Conservation (phyloP, 768 basidiomycete genomes). For the Trametes cingulata region DNA sequence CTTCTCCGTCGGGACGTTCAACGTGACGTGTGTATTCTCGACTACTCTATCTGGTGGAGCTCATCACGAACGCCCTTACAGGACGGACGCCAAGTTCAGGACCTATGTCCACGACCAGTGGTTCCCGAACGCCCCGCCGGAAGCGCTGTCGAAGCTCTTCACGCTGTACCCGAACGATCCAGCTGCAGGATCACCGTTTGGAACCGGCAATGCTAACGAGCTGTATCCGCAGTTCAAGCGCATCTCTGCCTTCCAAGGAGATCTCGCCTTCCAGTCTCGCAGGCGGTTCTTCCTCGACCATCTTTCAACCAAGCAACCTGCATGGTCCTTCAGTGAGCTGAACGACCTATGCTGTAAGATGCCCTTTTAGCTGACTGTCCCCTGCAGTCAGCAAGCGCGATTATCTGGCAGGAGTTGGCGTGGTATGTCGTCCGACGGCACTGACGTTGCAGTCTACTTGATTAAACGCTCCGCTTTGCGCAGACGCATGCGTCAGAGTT, state of each 20-base stretch:
- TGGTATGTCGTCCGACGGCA: no score
- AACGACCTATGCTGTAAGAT: no score
- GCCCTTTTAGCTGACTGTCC: no score
- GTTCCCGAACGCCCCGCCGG: constrained; percentile 26
- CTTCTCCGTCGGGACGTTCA: constrained; percentile 29
- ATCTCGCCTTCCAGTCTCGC: constrained; percentile 50
- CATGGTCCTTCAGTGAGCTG: constrained; percentile 45
- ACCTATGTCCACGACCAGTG: constrained; percentile 24
- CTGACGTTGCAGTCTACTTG: no score
- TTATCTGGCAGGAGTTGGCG: no score
- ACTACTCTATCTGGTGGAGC: background rate
- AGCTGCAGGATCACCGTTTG: constrained; percentile 52
- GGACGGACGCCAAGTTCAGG: constrained; percentile 23
- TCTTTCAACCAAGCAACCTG: constrained; percentile 39
- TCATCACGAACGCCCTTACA: constrained; percentile 6
- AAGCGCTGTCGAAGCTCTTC: constrained; percentile 20
- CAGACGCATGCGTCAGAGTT: constrained; percentile 10
- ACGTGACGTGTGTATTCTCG: constrained; percentile 31
- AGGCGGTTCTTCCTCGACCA: constrained; percentile 46
- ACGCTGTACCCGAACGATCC: constrained; percentile 37
- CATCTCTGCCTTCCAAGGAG: constrained; percentile 50
- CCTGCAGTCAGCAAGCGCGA: no score
- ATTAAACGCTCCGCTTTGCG: no score
- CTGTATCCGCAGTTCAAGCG: constrained; percentile 55
- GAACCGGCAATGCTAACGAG: constrained; percentile 45